Conservation (phyloP, 2,329 filamentous ascomycete species). For the Mycocentrospora acerina region DNA sequence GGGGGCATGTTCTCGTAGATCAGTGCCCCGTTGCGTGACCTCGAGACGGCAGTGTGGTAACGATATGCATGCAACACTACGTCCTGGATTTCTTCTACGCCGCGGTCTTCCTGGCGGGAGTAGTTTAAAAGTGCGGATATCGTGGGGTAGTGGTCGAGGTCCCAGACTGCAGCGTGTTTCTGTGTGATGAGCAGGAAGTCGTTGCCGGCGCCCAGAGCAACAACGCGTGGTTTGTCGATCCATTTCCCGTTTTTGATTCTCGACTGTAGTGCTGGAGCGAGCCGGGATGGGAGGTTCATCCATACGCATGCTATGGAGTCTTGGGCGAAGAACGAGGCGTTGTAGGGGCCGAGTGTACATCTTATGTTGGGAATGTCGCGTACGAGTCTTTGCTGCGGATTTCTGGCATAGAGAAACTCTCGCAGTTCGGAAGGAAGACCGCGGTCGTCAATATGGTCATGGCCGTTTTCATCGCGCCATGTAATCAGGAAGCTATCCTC, state of each 20-base stretch:
- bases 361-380: slow-evolving; percentile 31
- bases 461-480: slow-evolving; percentile 29
- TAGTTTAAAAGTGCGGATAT: slow-evolving; percentile 21
- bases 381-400: slow-evolving; percentile 5
- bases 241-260: slow-evolving; percentile 33
- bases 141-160: slow-evolving; percentile 25
- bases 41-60: slow-evolving; percentile 31
- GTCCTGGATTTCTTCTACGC: slow-evolving; percentile 21
- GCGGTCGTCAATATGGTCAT: slow-evolving; percentile 27
- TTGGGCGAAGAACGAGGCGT: slow-evolving; percentile 34
- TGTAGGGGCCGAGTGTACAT: slow-evolving; percentile 35
- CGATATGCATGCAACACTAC: slow-evolving; percentile 35
- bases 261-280: slow-evolving; percentile 26
- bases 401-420: slow-evolving; percentile 26
- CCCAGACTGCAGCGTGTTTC: slow-evolving; percentile 32
- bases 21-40: slow-evolving; percentile 25
- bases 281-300: slow-evolving; percentile 31
- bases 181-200: slow-evolving; percentile 36
- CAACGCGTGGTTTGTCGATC: slow-evolving; percentile 33
- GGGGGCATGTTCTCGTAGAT: slow-evolving; percentile 29
- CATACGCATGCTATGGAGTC: slow-evolving; percentile 32
- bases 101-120: slow-evolving; percentile 13
- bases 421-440: slow-evolving; percentile 28
- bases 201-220: slow-evolving; percentile 30
- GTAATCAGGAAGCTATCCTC: slow-evolving; percentile 37